Evolutionary conservation across 2,329 filamentous ascomycete species (phyloP).

Genomic region (Colletotrichum echinochloae): DNA sequence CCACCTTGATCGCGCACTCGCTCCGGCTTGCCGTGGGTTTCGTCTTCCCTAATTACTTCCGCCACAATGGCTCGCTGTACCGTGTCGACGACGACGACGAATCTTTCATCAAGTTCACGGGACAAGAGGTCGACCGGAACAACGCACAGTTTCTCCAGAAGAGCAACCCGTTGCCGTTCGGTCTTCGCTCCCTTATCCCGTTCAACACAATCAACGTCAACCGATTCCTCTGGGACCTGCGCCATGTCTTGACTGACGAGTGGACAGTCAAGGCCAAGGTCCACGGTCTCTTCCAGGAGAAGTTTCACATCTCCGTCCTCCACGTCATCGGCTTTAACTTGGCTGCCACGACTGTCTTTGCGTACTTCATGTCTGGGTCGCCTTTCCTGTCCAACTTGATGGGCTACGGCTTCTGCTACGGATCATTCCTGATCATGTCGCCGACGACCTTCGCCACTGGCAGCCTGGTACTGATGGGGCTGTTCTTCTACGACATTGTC

Average conservation of each 20-base stretch:
- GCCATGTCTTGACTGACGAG: constrained; percentile 61
- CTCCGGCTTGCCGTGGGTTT: constrained; percentile 74
- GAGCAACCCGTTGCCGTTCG: constrained; percentile 49
- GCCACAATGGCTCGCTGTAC: constrained; percentile 57
- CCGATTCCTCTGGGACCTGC: constrained; percentile 61
- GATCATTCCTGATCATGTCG: constrained; percentile 84
- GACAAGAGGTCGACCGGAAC: not conserved
- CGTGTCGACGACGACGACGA: constrained; percentile 57
- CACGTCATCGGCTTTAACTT: constrained; percentile 67
- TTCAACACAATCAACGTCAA: constrained; percentile 28
- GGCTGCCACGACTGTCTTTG: constrained; percentile 65
- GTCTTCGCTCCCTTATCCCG: constrained; percentile 39
- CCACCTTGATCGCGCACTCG: constrained; percentile 78
- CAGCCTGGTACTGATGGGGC: constrained; percentile 77
- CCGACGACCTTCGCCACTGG: constrained; percentile 89
- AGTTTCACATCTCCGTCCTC: constrained; percentile 66
- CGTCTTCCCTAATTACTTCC: constrained; percentile 80
- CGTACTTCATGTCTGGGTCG: constrained; percentile 75
- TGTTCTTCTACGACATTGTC: constrained; percentile 96
- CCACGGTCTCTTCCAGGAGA: constrained; percentile 62
- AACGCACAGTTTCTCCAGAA: constrained; percentile 33
- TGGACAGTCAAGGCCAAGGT: constrained; percentile 65
- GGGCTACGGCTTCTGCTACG: constrained; percentile 88
- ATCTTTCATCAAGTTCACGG: constrained; percentile 48
- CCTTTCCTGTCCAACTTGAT: constrained; percentile 82